Evolutionary conservation across 192 early-diverging fungal species (phyloP).

Genomic region (Backusella psychrophila): DNA sequence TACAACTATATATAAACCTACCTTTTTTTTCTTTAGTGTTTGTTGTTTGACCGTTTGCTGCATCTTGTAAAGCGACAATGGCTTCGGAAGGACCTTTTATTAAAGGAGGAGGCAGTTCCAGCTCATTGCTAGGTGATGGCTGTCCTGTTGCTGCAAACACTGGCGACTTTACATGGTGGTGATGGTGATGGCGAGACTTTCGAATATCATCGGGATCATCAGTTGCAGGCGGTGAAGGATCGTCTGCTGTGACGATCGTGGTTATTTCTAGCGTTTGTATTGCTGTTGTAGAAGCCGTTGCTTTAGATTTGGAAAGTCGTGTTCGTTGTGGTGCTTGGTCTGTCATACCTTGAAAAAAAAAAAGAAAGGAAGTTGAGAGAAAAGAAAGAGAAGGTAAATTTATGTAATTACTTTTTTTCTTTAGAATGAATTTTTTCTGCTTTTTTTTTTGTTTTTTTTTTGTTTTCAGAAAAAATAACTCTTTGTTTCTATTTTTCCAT

Average conservation of each 20-base stretch:
- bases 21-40: neutral
- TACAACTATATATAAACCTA: too few species aligned
- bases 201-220: neutral
- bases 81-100: slow-evolving; percentile 31
- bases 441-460: neutral
- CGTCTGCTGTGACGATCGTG: slow-evolving; percentile 21
- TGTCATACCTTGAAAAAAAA: neutral
- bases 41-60: slow-evolving; percentile 23
- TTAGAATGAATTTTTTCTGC: neutral
- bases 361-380: neutral
- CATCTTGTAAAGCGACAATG: slow-evolving; percentile 34
- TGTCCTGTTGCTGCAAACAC: neutral
- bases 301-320: slow-evolving; percentile 32
- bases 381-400: neutral
- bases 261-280: slow-evolving; percentile 38
- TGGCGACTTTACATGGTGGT: slow-evolving; percentile 15
- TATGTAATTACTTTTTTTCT: too few species aligned
- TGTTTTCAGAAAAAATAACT: neutral
- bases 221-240: neutral
- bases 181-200: slow-evolving; percentile 24
- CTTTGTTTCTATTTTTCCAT: neutral
- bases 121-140: slow-evolving; percentile 10
- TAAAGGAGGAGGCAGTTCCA: slow-evolving; percentile 13
- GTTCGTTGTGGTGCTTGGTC: slow-evolving; percentile 14
- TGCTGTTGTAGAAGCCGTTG: slow-evolving; percentile 27